phyloP scores from a whole-genome alignment of 345 rosid species.

The Populus davidiana region DNA sequence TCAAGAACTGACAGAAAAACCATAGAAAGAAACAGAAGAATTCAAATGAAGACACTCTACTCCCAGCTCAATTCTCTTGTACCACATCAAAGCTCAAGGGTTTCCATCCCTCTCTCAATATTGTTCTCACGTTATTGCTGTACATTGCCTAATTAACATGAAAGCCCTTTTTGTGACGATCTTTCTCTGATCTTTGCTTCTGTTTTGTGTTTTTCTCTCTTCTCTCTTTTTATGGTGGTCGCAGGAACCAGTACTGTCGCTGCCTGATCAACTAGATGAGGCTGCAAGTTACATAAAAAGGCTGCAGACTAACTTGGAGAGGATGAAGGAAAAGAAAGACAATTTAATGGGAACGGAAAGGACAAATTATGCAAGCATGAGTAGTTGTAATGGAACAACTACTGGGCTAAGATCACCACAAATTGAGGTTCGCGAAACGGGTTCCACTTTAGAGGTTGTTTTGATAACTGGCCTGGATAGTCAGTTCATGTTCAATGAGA shows the following conservation, averaged over 20 bases:
- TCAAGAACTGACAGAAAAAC: conserved; percentile 52
- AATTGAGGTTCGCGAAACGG: conserved; percentile 37
- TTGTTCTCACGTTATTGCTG: not conserved
- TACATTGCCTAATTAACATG: not conserved
- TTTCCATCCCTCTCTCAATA: conserved; percentile 13
- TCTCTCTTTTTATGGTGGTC: not conserved
- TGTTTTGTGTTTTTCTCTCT: not conserved
- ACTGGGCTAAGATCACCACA: conserved; percentile 21
- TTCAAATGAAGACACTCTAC: conserved; percentile 58
- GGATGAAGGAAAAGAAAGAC: conserved; percentile 49
- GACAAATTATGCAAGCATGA: not conserved
- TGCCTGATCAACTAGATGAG: conserved; percentile 56
- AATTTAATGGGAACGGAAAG: conserved; percentile 21
- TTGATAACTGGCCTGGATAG: conserved; percentile 37
- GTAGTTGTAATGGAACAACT: not conserved
- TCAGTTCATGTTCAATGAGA: conserved; percentile 40
- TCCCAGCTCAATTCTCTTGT: conserved; percentile 51
- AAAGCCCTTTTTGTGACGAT: not conserved
- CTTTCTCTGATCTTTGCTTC: not conserved
- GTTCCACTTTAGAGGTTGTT: conserved; percentile 39
- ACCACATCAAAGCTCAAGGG: conserved; percentile 37
- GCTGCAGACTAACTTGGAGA: conserved; percentile 51
- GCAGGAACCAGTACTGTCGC: conserved; percentile 35
- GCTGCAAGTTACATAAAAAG: conserved; percentile 57
- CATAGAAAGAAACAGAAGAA: conserved; percentile 58